Evolutionary conservation across 2,329 filamentous ascomycete genomes (phyloP).

Genomic region (Taxawa tesnikishii): DNA sequence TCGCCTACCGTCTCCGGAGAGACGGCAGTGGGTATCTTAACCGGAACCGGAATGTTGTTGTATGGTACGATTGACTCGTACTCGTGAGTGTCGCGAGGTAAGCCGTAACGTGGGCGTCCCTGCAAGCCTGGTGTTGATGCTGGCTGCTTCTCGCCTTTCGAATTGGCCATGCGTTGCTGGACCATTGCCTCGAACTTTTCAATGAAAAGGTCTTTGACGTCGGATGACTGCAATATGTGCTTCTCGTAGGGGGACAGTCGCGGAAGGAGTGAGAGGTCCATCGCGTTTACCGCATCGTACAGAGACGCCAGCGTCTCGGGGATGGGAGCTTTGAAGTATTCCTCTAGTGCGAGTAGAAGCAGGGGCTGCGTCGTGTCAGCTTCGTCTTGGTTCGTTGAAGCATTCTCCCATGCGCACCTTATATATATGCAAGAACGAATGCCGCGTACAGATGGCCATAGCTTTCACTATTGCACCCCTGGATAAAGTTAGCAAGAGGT

Average conservation of each 20-base stretch:
- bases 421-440: constrained; percentile 97
- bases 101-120: constrained; percentile 45
- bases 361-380: constrained; percentile 49
- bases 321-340: constrained; percentile 89
- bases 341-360: constrained; percentile 78
- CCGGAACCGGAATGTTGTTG: constrained; percentile 90
- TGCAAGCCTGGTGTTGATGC: constrained; percentile 44
- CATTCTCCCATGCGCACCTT: constrained; percentile 48
- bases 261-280: constrained; percentile 93
- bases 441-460: constrained; percentile 96
- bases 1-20: constrained; percentile 95
- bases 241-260: constrained; percentile 72
- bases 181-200: constrained; percentile 97
- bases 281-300: constrained; percentile 86
- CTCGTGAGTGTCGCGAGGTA: constrained; percentile 92
- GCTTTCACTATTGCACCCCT: constrained; percentile 92
- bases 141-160: constrained; percentile 34
- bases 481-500: constrained; percentile 1
- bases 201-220: constrained; percentile 91
- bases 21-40: constrained; percentile 88
- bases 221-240: constrained; percentile 75
- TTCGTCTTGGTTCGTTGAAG: not conserved
- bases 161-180: constrained; percentile 53
- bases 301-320: constrained; percentile 78
- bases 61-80: constrained; percentile 94